phyloP scores from a whole-genome alignment of 2,329 filamentous ascomycete genomes.

The Botrytis porri region DNA sequence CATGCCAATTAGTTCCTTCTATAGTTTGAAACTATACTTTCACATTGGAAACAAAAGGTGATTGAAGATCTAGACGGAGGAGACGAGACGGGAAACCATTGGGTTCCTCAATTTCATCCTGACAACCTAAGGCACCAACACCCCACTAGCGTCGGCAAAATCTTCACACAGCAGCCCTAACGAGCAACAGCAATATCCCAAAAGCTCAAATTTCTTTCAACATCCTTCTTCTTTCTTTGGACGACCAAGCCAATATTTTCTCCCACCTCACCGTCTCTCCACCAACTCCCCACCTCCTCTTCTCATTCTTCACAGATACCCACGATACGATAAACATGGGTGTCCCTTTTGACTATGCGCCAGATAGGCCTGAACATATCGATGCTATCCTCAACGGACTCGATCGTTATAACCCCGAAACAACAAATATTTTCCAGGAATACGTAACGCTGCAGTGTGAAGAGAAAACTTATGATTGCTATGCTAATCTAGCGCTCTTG shows the following conservation, averaged over 20 bases:
- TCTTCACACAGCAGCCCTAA: constrained; percentile 19
- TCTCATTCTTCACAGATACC: background rate
- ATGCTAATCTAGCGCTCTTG: constrained; percentile 91
- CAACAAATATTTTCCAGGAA: constrained; percentile 86
- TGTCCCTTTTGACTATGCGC: constrained; percentile 74
- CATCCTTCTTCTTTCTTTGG: constrained; percentile 13
- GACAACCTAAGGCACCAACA: background rate
- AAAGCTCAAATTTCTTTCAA: constrained; percentile 19
- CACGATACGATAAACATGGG: constrained; percentile 31
- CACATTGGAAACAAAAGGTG: background rate
- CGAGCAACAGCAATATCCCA: constrained; percentile 9
- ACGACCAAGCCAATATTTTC: constrained; percentile 15
- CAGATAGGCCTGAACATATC: constrained; percentile 89
- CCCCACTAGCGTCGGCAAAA: constrained; percentile 21
- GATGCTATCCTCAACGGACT: constrained; percentile 93
- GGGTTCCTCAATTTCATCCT: background rate
- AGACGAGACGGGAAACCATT: background rate
- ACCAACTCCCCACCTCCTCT: background rate
- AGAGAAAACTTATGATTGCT: constrained; percentile 89
- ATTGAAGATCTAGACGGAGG: background rate
- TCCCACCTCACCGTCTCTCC: constrained; percentile 12
- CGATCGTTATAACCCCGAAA: constrained; percentile 98
- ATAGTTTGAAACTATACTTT: background rate
- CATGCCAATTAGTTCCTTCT: background rate
- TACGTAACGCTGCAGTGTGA: constrained; percentile 96